phyloP scores from a whole-genome alignment of 1,284 basidiomycete genomes.

The Moesziomyces sp. region DNA sequence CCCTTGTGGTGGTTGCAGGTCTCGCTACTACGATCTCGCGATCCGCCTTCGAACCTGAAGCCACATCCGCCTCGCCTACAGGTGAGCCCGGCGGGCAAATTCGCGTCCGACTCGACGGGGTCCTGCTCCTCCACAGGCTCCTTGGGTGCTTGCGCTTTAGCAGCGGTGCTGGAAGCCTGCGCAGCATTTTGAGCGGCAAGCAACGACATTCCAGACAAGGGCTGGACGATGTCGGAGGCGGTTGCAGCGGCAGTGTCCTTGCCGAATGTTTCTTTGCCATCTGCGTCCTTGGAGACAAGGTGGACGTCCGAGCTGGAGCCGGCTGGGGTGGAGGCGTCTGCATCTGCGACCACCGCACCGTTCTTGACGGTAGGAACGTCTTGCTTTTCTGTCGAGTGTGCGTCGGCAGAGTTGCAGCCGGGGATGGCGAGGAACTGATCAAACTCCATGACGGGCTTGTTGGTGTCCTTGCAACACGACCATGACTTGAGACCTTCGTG shows the following conservation, averaged over 20 bases:
- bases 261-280: slow-evolving; percentile 49
- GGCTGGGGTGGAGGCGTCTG: slow-evolving; percentile 11
- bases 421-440: slow-evolving; percentile 63
- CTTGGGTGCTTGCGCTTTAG: slow-evolving; percentile 9
- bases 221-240: slow-evolving; percentile 22
- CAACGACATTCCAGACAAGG: slow-evolving; percentile 37
- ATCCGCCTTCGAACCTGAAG: slow-evolving; percentile 32
- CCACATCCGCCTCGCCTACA: slow-evolving; percentile 58
- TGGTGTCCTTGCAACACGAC: slow-evolving; percentile 66
- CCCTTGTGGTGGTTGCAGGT: slow-evolving; percentile 61
- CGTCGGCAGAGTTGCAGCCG: slow-evolving; percentile 52
- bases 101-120: slow-evolving; percentile 15
- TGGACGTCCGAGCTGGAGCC: not conserved
- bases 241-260: not conserved
- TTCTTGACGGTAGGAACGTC: slow-evolving; percentile 36
- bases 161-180: slow-evolving; percentile 6
- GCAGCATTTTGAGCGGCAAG: slow-evolving; percentile 42
- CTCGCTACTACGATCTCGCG: slow-evolving; percentile 43
- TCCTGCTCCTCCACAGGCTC: slow-evolving; percentile 42
- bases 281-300: slow-evolving; percentile 15
- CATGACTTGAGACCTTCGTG: slow-evolving; percentile 67
- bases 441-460: slow-evolving; percentile 67
- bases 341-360: slow-evolving; percentile 31
- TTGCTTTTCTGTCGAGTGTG: slow-evolving; percentile 58
- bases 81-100: slow-evolving; percentile 30